Evolutionary conservation across 1,139 yeast species (phyloP).

Genomic region (Nadsonia starkeyi-henricii): DNA sequence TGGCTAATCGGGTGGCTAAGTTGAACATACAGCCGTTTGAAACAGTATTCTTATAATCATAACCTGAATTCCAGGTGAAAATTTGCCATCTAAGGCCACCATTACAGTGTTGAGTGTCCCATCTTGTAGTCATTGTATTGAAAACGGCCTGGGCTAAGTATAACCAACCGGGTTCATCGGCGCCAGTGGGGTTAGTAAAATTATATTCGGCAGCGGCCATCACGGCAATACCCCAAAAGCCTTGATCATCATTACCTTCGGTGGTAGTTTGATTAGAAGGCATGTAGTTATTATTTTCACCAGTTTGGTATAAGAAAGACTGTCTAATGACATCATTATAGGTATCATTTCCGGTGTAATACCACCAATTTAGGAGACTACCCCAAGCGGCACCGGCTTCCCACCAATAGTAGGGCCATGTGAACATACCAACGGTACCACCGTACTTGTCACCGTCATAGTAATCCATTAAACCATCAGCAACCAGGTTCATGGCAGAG

Average conservation of each 20-base stretch:
- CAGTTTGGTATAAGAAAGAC: conserved; percentile 64
- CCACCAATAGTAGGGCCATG: conserved; percentile 93
- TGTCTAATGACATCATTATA: conserved; percentile 43
- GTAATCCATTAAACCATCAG: conserved; percentile 71
- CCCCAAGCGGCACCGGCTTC: conserved; percentile 98
- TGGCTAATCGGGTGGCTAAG: conserved; percentile 69
- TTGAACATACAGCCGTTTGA: conserved; percentile 81
- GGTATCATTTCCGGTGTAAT: conserved; percentile 56
- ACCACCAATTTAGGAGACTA: conserved; percentile 64
- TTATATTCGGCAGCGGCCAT: conserved; percentile 86
- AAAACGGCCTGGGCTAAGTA: conserved; percentile 66
- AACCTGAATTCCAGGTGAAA: conserved; percentile 84
- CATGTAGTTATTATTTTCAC: conserved; percentile 60
- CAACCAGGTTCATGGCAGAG: conserved; percentile 42
- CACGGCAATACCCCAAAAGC: conserved; percentile 88
- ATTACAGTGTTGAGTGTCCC: conserved; percentile 60
- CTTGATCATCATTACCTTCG: conserved; percentile 97
- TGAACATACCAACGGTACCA: conserved; percentile 72
- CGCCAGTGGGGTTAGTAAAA: conserved; percentile 53
- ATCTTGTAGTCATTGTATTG: conserved; percentile 77
- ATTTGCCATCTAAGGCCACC: conserved; percentile 96
- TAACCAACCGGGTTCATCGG: conserved; percentile 50
- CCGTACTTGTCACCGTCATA: conserved; percentile 61
- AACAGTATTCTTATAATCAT: conserved; percentile 77
- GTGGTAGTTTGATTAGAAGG: conserved; percentile 89